Evolutionary conservation across 2,329 filamentous ascomycete genomes (phyloP), one percentile per base, ranked within the genome.

Genomic region (Paraphaeosphaeria sporulosa): DNA sequence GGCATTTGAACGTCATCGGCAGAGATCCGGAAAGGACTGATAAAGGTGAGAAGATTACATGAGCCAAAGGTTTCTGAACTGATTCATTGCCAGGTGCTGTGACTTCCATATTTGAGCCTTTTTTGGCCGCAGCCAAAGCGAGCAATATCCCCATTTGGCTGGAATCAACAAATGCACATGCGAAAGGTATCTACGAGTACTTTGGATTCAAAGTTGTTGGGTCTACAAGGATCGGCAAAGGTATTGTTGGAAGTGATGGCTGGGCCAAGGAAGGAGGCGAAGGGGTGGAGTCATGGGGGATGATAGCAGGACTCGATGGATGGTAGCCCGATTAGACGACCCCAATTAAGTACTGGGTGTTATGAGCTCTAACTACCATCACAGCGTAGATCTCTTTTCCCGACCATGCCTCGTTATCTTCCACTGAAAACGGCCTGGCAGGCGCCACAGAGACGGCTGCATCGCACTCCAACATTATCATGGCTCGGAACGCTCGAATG

Each of bases 121-220:
- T 57, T 9, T 27, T 57, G 36, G 47, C 32, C 13, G 47, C 43
- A 13, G 55, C 55, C 9, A 57, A 51, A 36, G 34, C 21, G n/a
- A 51, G 43, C 23, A 57, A 57, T 27, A 5, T 57, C 15, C 55
- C 55, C 2, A 30, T 57, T 9, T 57, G 55, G 55, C 25, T 57
- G 9, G 55, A 57, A 34, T 57, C 55, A 8, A 57, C 55, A 23
- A 57, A 57, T 43, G 46, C 36, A 9, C 55, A 57, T 38, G 55
- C 55, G 2, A 42, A 34, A 13, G 55, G 38, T 19, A 47, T 57
- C 17, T 57, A 57, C n/a, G 47, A 50, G 17, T 36, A 44, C 36
- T 57, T 57, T 40, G 55, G 46, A 10, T 57, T 57, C 55, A 57
- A 51, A 25, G 47, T 50, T 3, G 27, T 57, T 12, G 55, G 55